Evolutionary conservation across 2,329 filamentous ascomycete genomes (phyloP), one percentile per base, ranked within the genome.

Genomic region (Colletotrichum sp.): DNA sequence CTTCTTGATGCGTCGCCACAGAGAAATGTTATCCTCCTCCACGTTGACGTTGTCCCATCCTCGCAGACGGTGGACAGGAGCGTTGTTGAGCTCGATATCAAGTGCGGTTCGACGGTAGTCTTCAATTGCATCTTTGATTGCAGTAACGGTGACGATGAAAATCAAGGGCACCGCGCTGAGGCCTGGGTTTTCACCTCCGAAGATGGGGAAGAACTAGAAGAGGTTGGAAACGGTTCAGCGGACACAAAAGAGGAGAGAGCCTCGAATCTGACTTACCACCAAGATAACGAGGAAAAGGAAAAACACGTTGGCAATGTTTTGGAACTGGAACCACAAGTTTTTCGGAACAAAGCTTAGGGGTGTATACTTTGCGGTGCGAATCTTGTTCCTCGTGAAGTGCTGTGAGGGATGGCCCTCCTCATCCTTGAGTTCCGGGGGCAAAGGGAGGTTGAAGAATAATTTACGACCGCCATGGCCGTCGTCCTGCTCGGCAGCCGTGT

Each of bases 231-330:
- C 57, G 24, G 52, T 69, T 72, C 48, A 76, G 26, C n/a, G 36
- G 36, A 32, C 6, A 48, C 32, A 9, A 52, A 21, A 18, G 38
- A 32, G 10, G 57, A 21, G 57, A 48, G 65, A 36, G 28, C 38
- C 28, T 71, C 32, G 30, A 32, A 38, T 66, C 26, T 60, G 65
- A 83, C 96, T 90, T 93, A 99, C 97, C 82, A 94, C 93, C 76
- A 99, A 91, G 82, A 99, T 98, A 83, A 98, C 96, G 81, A 96
- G 91, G 86, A 99, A 98, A 80, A 99, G 89, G 90, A 99, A 99
- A 87, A 99, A 99, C 70, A 99, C 94, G 85, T 99, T 99, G 82
- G 97, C 97, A 81, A 99, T 94, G 82, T 99, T 99, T 86, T 99
- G 96, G 83, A 99, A 99, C 85, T 99, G 98, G 79, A 98, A 95